Evolutionary conservation across 345 rosid species (phyloP).

Genomic region (Orychophragmus violaceus): DNA sequence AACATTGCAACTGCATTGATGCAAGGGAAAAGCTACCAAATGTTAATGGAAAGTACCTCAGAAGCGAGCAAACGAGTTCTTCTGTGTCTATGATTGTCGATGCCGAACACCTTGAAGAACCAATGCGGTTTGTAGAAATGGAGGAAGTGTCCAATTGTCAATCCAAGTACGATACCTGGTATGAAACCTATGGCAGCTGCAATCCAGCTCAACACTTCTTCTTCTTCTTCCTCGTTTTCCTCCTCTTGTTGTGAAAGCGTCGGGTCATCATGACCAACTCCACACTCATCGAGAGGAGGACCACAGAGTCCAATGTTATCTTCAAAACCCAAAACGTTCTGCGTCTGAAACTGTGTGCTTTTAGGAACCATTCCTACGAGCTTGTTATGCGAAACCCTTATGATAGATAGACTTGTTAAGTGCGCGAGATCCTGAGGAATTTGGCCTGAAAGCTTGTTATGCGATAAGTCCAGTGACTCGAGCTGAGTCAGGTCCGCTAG

Average conservation of each 20-base stretch:
- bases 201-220: not conserved
- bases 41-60: not conserved
- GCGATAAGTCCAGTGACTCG: constrained; percentile 10
- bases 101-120: not conserved
- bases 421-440: not conserved
- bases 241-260: not conserved
- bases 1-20: not conserved
- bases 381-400: not conserved
- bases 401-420: not conserved
- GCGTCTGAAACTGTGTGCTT: not conserved
- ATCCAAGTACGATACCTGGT: not conserved
- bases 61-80: not conserved
- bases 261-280: not conserved
- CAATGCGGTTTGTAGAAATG: not conserved
- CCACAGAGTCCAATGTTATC: not conserved
- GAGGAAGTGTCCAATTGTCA: not conserved
- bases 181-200: not conserved
- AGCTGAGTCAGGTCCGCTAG: not conserved
- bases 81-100: not conserved
- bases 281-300: not conserved
- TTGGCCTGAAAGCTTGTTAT: not conserved
- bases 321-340: not conserved
- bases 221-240: no score
- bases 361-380: not conserved
- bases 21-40: not conserved